phyloP scores from a whole-genome alignment of 139 green algal genomes.

The Tetradesmus lagerheimii region DNA sequence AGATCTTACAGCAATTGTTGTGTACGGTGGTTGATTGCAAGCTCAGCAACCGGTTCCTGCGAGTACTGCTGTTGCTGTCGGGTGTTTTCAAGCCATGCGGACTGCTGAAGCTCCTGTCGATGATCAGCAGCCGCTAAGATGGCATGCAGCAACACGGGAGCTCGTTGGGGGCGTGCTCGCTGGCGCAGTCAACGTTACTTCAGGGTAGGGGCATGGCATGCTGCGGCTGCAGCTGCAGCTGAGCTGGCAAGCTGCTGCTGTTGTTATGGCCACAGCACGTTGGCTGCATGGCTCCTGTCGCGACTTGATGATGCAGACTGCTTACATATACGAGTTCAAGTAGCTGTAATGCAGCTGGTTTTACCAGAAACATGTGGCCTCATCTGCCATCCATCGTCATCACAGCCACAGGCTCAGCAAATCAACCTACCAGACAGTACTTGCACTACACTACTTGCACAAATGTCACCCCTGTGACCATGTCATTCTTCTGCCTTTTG shows the following conservation, averaged over 20 bases:
- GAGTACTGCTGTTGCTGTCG: background rate
- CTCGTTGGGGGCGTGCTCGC: constrained; percentile 35
- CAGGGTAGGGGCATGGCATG: constrained; percentile 5
- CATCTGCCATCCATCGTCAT: too few species aligned
- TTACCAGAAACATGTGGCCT: too few species aligned
- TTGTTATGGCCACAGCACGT: background rate
- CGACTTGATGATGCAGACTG: too few species aligned
- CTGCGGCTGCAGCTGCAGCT: background rate
- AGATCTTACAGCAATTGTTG: too few species aligned
- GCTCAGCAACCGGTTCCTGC: background rate
- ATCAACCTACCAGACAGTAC: too few species aligned
- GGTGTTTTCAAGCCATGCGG: background rate
- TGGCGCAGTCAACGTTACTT: constrained; percentile 39
- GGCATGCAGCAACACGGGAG: constrained; percentile 32
- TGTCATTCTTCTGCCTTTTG: background rate
- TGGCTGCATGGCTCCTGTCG: background rate
- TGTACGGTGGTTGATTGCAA: too few species aligned
- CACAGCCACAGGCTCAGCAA: too few species aligned
- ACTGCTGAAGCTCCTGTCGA: background rate
- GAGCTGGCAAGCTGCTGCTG: background rate
- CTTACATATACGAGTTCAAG: too few species aligned
- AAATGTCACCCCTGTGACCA: too few species aligned
- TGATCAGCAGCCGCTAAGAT: background rate
- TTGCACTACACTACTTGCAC: too few species aligned
- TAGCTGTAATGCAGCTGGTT: too few species aligned